A percentile compares a stretch with the other conserved stretches of the same genome.
These are phyloP conservation scores for Phytophthora megakarya DNA, from an alignment of 352 stramenopile genomes.

Conservation along the genomic window DNA sequence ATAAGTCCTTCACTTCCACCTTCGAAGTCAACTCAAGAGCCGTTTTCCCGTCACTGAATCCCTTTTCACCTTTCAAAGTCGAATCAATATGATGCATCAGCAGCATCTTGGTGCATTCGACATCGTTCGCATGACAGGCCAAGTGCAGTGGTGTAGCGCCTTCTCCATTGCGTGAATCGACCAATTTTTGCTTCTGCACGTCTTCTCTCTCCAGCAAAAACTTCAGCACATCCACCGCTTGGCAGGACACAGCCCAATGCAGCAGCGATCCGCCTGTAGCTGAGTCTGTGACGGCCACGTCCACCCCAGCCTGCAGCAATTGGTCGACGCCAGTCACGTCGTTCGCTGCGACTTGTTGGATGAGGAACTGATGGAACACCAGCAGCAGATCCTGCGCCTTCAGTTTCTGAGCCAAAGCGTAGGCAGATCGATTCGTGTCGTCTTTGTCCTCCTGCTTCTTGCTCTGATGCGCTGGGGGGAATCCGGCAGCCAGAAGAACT, in stretches of 20 bases:
- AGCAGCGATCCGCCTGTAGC: conserved; percentile 65
- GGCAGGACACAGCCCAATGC: conserved; percentile 82
- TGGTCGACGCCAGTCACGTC: conserved; percentile 56
- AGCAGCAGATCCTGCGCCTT: conserved; percentile 66
- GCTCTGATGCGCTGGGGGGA: conserved; percentile 64
- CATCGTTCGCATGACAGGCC: conserved; percentile 59
- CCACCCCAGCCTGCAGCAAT: conserved; percentile 67
- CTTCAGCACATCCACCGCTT: conserved; percentile 58
- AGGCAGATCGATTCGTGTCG: conserved; percentile 51
- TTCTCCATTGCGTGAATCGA: conserved; percentile 67
- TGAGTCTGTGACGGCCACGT: conserved; percentile 57
- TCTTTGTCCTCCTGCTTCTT: conserved; percentile 8
- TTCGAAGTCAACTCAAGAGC: conserved; percentile 59
- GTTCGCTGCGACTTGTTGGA: conserved; percentile 81
- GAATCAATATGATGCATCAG: conserved; percentile 50
- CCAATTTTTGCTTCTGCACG: conserved; percentile 40
- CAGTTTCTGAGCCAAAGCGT: conserved; percentile 65
- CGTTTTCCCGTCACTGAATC: conserved; percentile 60
- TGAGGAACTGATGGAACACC: conserved; percentile 88
- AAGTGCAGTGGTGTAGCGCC: conserved; percentile 80
- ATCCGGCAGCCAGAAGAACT: conserved; percentile 77
- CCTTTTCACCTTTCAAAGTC: conserved; percentile 48
- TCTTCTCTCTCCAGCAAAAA: conserved; percentile 50
- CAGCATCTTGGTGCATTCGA: conserved; percentile 62
- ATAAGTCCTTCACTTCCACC: conserved; percentile 48